A percentile compares a stretch with the other conserved stretches of the same genome.
phyloP scores from a whole-genome alignment of 805 yeast genomes.

The Maudiozyma barnettii region DNA sequence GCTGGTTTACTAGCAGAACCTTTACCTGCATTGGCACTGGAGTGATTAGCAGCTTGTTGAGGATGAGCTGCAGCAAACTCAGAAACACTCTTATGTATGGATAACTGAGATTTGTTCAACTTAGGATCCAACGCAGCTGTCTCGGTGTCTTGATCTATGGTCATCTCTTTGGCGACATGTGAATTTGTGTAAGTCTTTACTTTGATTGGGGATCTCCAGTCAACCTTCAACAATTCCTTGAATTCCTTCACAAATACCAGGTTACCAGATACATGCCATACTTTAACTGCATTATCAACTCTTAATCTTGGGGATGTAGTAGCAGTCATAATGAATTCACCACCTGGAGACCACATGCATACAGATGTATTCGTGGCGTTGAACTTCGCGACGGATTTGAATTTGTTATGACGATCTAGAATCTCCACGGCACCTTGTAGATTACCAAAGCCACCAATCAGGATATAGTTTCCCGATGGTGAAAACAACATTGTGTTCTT shows the following conservation, averaged over 20 bases:
- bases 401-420: slow-evolving; percentile 82
- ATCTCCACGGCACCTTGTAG: slow-evolving; percentile 94
- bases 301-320: slow-evolving; percentile 94
- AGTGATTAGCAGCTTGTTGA: slow-evolving; percentile 19
- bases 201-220: slow-evolving; percentile 60
- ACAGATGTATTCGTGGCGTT: slow-evolving; percentile 94
- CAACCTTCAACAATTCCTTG: slow-evolving; percentile 67
- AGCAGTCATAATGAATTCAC: slow-evolving; percentile 85
- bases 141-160: slow-evolving; percentile 3
- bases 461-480: slow-evolving; percentile 84
- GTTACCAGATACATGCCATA: slow-evolving; percentile 88
- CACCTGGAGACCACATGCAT: slow-evolving; percentile 97
- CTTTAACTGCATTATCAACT: slow-evolving; percentile 88
- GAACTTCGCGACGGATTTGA: slow-evolving; percentile 66
- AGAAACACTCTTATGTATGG: slow-evolving; percentile 61
- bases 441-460: slow-evolving; percentile 97
- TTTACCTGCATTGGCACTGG: slow-evolving; percentile 7
- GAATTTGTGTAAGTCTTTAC: slow-evolving; percentile 20
- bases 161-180: slow-evolving; percentile 27
- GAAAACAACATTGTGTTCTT: slow-evolving; percentile 86
- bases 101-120: slow-evolving; percentile 39
- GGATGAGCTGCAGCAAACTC: slow-evolving; percentile 38
- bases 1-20: slow-evolving; percentile 42
- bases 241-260: slow-evolving; percentile 71
- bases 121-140: slow-evolving; percentile 38